Base-by-base conservation (phyloP, 1,284 basidiomycete genomes). In the Ustilago curta region DNA sequence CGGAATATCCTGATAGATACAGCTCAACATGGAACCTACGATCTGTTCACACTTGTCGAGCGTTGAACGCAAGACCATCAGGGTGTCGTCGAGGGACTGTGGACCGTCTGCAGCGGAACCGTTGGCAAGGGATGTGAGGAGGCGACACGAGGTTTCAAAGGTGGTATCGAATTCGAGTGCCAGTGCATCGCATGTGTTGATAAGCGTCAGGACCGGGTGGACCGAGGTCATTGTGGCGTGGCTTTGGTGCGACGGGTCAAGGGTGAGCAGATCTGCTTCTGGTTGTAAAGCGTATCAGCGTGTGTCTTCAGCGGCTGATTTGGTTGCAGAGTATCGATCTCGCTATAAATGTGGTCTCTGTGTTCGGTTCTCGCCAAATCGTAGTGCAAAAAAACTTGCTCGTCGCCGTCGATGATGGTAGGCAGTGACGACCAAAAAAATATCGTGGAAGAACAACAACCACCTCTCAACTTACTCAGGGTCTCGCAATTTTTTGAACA, bases 171-270 rank as follows among this genome's bases (percentile, higher is more conserved):
- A 69, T 7, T 23, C 40, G 14, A 37, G 53, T 1, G 75, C 71
- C 3, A 77, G 50, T 4, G 45, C 45, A 25, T 77, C 75, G 45
- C 71, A 73, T 3, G 55, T 53, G 18, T 66, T 70, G 49, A 77
- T 64, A 2, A 77, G 64, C 9, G 19, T 55, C 0, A 77, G 50
- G 7, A 77, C 75, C 0, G 71, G 75, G 32, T 77, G 71, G 12
- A 65, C 58, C 0, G 29, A 19, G 19, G 40, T 40, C 37, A 27
- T 42, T 19, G 2, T 43, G 40, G 18, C 23, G 6, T 19, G n/a
- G 1, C 11, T 19, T 7, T 8, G 4, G 43, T 44, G 43, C 42
- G 19, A 42, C n/a, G n/a, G n/a, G n/a, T n/a, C n/a, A n/a, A n/a
- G n/a, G n/a, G n/a, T n/a, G n/a, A n/a, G n/a, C n/a, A n/a, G n/a